Base-by-base conservation (phyloP, 2,329 filamentous ascomycete species). In the Diatrype stigma region DNA sequence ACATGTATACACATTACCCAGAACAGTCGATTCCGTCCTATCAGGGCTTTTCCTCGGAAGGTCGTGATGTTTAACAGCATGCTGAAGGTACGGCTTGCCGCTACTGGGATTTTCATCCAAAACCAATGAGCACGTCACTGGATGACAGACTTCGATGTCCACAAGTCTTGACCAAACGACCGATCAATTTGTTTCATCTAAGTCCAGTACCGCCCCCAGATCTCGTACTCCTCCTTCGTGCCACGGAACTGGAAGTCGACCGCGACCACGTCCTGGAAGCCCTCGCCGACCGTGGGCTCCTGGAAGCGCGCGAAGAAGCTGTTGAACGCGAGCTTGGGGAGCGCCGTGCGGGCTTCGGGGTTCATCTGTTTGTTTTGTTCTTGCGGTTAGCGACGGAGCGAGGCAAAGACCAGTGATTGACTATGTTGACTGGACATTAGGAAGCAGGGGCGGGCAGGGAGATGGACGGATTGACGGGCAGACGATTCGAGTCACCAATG, bases 311-410 rank as follows among this genome's bases (percentile, higher is more conserved):
- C 81, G 16, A 77, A 73, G 64, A 90, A 99, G 12, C 84, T 80
- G 22, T 78, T 83, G 67, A 96, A 97, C 0, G 94, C 93, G 56
- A 94, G 75, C 42, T 81, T 82, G 0, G 93, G 92, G 5, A 99
- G 77, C 1, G 82, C 77, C 0, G 78, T 73, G 55, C 94, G 81
- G 22, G 82, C 80, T 68, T 97, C 93, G 1, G 92, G 93, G 63
- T 97, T 97, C 71, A 91, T 77, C 75, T 86, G 61, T n/a, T 48
- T 8, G 42, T 55, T 55, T 63, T 47, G 64, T 56, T 23, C 37
- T 14, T 40, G 46, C 42, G 10, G 48, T 42, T 30, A 14, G 8
- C 7, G n/a, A 14, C n/a, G 16, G 38, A 26, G 26, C 10, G 17
- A 40, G 19, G 48, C n/a, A 26, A 6, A 28, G 30, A 28, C 30